Conservation (phyloP, 257 asterid genomes). For the Solanum neorickii region DNA sequence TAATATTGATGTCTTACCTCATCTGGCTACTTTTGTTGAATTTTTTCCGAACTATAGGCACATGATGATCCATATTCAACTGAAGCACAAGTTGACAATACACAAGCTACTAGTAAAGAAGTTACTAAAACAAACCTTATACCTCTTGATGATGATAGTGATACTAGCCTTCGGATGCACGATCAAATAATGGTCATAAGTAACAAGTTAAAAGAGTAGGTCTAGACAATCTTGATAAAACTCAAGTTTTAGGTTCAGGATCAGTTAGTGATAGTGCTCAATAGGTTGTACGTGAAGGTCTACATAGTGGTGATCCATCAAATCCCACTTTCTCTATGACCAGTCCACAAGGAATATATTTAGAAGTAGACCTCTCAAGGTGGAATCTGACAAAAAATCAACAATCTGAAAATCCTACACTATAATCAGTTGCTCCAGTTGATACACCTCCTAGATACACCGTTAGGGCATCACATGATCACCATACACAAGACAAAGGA, state of each 20-base stretch:
- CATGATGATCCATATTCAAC: neutral
- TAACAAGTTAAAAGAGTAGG: neutral
- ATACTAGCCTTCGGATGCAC: neutral
- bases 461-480: too few relatives aligned
- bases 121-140: neutral
- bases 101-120: neutral
- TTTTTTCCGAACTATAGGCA: neutral
- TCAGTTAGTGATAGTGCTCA: too few relatives aligned
- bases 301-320: neutral
- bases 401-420: too few relatives aligned
- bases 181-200: neutral
- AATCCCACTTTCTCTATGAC: neutral
- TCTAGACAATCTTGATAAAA: neutral
- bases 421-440: too few relatives aligned
- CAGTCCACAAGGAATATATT: neutral
- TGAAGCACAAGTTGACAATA: neutral
- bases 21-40: too few relatives aligned
- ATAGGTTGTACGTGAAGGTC: neutral
- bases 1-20: too few relatives aligned
- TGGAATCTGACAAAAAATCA: too few relatives aligned
- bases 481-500: too few relatives aligned
- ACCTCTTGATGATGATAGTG: neutral
- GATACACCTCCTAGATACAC: too few relatives aligned
- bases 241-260: neutral
- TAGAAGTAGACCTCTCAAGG: neutral